Conservation (phyloP, 352 stramenopile species). For the Thalassiosira exigua region DNA sequence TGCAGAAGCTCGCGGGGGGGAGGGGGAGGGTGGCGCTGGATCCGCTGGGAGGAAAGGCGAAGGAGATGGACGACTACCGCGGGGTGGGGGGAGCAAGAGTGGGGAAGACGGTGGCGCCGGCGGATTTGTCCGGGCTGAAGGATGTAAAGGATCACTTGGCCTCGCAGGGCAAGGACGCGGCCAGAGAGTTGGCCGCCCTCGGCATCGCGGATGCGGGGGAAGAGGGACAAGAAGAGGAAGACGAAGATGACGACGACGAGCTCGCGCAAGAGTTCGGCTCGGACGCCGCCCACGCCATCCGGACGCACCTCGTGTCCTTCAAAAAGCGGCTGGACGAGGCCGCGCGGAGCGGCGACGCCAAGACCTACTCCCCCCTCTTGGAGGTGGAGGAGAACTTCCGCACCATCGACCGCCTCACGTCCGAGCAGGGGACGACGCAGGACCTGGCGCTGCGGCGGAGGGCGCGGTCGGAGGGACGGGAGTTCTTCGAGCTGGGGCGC, state of each 20-base stretch:
- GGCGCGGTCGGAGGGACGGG: constrained; percentile 46
- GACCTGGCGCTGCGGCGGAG: constrained; percentile 66
- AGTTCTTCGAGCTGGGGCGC: constrained; percentile 49
- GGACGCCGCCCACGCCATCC: constrained; percentile 51
- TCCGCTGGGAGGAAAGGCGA: constrained; percentile 7
- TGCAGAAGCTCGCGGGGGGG: constrained; percentile 21
- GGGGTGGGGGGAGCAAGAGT: constrained; percentile 16
- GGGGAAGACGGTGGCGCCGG: no score
- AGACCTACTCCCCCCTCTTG: constrained; percentile 42
- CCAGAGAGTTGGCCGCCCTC: constrained; percentile 1
- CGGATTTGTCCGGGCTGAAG: no score
- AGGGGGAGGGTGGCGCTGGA: constrained; percentile 28
- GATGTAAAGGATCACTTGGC: not conserved
- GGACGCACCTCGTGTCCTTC: constrained; percentile 33
- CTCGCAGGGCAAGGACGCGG: not conserved
- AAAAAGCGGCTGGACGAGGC: constrained; percentile 13
- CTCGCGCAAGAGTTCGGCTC: constrained; percentile 54
- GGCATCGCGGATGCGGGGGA: not conserved
- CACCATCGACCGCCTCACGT: constrained; percentile 72
- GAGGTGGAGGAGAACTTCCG: constrained; percentile 59
- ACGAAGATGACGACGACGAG: constrained; percentile 44
- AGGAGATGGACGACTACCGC: constrained; percentile 37
- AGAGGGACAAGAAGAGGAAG: constrained; percentile 9
- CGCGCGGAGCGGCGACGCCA: constrained; percentile 11
- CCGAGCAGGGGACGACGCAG: constrained; percentile 69